Conservation (phyloP, 768 basidiomycete species). For the Termitomyces bulborhizus region DNA sequence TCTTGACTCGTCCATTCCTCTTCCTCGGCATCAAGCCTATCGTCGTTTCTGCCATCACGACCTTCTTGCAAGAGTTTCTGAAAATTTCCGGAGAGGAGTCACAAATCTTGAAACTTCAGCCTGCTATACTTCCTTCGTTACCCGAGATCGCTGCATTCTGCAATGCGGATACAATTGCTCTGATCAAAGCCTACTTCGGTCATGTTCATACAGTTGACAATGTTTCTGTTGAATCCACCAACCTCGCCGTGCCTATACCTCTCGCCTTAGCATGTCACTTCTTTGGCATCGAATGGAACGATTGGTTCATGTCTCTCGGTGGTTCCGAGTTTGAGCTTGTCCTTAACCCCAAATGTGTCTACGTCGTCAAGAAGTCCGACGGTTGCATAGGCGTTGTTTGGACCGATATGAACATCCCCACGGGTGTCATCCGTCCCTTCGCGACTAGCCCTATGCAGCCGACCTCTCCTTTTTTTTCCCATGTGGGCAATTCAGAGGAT, state of each 20-base stretch:
- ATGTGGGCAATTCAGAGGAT: conserved; percentile 11
- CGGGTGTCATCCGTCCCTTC: neutral
- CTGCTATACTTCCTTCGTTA: conserved; percentile 25
- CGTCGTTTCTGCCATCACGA: conserved; percentile 19
- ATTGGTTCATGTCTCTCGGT: conserved; percentile 31
- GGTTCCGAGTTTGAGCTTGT: conserved; percentile 28
- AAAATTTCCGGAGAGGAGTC: conserved; percentile 11
- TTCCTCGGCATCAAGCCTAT: conserved; percentile 16
- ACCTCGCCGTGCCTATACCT: conserved; percentile 18
- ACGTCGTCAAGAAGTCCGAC: conserved; percentile 21
- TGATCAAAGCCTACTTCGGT: conserved; percentile 2
- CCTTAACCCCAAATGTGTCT: conserved; percentile 22
- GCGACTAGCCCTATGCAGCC: neutral
- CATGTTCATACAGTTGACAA: neutral
- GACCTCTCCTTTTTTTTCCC: conserved; percentile 1
- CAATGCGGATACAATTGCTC: neutral
- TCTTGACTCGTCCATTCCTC: conserved; percentile 31
- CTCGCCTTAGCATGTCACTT: conserved; percentile 29
- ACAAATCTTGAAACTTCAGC: conserved; percentile 18
- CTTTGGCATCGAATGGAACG: conserved; percentile 25
- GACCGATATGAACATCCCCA: conserved; percentile 10
- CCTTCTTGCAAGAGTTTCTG: conserved; percentile 23
- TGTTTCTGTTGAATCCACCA: neutral
- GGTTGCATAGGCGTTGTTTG: conserved; percentile 21
- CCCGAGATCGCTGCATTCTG: neutral